These are phyloP conservation scores for Aspergillus vadensis DNA, from an alignment of 2,329 filamentous ascomycete species.

Conservation along the genomic window DNA sequence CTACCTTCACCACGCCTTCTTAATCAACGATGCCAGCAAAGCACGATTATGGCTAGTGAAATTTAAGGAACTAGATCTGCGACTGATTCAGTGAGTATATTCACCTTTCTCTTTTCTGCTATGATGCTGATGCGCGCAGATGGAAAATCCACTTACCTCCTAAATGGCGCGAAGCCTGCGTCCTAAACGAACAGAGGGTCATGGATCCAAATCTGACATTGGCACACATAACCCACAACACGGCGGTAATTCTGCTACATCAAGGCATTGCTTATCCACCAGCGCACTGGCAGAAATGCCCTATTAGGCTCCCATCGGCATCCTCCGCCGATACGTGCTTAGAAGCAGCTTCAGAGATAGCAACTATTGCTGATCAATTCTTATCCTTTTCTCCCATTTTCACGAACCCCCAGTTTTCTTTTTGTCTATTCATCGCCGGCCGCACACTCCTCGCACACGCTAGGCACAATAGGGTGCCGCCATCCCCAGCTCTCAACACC, in stretches of 20 bases:
- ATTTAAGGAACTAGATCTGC: slow-evolving; percentile 30
- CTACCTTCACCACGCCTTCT: slow-evolving; percentile 37
- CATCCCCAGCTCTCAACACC: slow-evolving; percentile 36
- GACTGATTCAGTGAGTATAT: slow-evolving; percentile 29
- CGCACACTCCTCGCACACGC: slow-evolving; percentile 46
- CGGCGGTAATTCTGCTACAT: slow-evolving; percentile 53
- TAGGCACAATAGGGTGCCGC: slow-evolving; percentile 32
- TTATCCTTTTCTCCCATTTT: slow-evolving; percentile 36
- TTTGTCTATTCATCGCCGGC: slow-evolving; percentile 51
- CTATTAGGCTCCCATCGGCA: slow-evolving; percentile 45
- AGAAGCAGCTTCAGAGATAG: slow-evolving; percentile 50
- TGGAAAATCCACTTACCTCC: slow-evolving; percentile 34
- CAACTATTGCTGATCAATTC: slow-evolving; percentile 47
- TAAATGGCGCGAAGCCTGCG: slow-evolving; percentile 36
- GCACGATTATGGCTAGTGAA: slow-evolving; percentile 38
- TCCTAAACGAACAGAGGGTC: slow-evolving; percentile 35
- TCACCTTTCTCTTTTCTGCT: no score
- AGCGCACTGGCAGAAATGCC: slow-evolving; percentile 31
- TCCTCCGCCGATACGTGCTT: slow-evolving; percentile 55
- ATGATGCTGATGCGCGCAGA: no score
- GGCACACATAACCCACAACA: slow-evolving; percentile 54
- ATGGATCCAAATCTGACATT: slow-evolving; percentile 56
- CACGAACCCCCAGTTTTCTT: slow-evolving; percentile 44
- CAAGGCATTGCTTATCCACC: slow-evolving; percentile 49
- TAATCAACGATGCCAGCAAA: slow-evolving; percentile 30